phyloP scores from a whole-genome alignment of 2,329 filamentous ascomycete genomes.

The Claviceps sp. region DNA sequence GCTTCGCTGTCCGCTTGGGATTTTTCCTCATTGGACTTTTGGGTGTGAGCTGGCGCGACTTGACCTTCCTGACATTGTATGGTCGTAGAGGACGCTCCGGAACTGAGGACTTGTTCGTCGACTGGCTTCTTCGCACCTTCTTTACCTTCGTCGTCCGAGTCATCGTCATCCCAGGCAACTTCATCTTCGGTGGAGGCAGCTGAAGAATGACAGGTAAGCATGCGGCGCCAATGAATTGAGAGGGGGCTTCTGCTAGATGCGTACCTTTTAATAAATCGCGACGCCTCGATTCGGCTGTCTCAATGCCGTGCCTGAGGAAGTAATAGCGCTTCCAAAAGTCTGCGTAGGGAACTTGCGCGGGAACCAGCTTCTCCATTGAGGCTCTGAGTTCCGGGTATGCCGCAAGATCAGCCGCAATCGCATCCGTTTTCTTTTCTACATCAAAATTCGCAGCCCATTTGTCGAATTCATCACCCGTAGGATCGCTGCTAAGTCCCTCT shows the following conservation, averaged over 20 bases:
- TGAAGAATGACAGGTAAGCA: constrained; percentile 17
- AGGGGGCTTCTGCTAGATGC: background rate
- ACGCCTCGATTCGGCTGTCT: constrained; percentile 80
- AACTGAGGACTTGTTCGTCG: constrained; percentile 26
- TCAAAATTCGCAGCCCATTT: constrained; percentile 64
- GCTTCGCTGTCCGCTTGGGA: constrained; percentile 87
- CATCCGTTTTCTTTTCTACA: constrained; percentile 70
- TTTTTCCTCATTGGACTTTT: constrained; percentile 75
- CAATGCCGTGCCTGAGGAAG: constrained; percentile 82
- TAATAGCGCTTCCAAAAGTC: constrained; percentile 95
- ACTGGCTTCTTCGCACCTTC: constrained; percentile 13
- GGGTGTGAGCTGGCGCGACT: constrained; percentile 51
- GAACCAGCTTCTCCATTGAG: constrained; percentile 95
- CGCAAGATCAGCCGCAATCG: constrained; percentile 69
- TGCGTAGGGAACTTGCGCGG: constrained; percentile 75
- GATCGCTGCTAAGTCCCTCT: constrained; percentile 74
- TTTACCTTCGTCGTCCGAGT: constrained; percentile 36
- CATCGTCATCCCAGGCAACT: constrained; percentile 57
- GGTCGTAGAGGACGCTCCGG: constrained; percentile 45
- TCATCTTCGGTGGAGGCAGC: constrained; percentile 62
- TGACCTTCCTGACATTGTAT: constrained; percentile 38
- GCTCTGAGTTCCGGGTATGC: constrained; percentile 73
- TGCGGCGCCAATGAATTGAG: background rate
- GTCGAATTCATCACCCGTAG: constrained; percentile 59
- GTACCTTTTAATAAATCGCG: constrained; percentile 85